phyloP scores from a whole-genome alignment of 495 filamentous ascomycete genomes.

The Evernia prunastri region DNA sequence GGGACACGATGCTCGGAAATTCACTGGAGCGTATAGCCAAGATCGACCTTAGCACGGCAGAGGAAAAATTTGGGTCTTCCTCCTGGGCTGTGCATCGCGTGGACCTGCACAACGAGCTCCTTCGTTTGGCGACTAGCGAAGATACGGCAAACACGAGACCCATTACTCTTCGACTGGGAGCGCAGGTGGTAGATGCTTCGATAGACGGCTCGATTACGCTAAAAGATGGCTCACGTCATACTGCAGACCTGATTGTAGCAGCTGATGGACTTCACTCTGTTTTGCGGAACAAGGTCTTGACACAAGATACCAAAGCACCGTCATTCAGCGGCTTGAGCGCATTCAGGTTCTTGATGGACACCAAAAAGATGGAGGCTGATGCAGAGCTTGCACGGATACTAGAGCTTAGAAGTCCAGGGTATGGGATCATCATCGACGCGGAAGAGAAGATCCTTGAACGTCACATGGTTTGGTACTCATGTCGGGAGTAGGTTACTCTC shows the following conservation, averaged over 20 bases:
- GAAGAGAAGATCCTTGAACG: constrained; percentile 18
- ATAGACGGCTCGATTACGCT: constrained; percentile 37
- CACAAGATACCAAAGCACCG: constrained; percentile 28
- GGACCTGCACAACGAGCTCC: constrained; percentile 46
- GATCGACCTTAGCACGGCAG: constrained; percentile 22
- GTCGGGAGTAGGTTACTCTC: constrained; percentile 32
- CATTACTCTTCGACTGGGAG: constrained; percentile 33
- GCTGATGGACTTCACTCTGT: constrained; percentile 45
- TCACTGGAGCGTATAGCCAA: constrained; percentile 21
- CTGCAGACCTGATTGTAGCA: constrained; percentile 43
- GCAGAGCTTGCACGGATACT: constrained; percentile 30
- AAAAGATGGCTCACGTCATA: constrained; percentile 26
- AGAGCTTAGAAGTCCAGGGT: constrained; percentile 17
- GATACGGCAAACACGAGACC: constrained; percentile 31
- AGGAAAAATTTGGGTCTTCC: constrained; percentile 25
- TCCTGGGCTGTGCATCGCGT: constrained; percentile 47
- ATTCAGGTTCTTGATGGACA: constrained; percentile 44
- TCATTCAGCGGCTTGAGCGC: constrained; percentile 27
- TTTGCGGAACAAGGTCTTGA: constrained; percentile 24
- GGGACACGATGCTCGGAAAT: constrained; percentile 19
- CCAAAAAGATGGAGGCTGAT: constrained; percentile 33
- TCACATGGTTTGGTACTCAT: constrained; percentile 41
- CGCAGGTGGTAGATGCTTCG: constrained; percentile 29
- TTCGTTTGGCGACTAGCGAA: constrained; percentile 33
- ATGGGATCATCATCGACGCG: constrained; percentile 26